A percentile compares a stretch with the other conserved stretches of the same genome.
phyloP scores from a whole-genome alignment of 2,329 filamentous ascomycete species.

The Arthrobotrys megalospora region DNA sequence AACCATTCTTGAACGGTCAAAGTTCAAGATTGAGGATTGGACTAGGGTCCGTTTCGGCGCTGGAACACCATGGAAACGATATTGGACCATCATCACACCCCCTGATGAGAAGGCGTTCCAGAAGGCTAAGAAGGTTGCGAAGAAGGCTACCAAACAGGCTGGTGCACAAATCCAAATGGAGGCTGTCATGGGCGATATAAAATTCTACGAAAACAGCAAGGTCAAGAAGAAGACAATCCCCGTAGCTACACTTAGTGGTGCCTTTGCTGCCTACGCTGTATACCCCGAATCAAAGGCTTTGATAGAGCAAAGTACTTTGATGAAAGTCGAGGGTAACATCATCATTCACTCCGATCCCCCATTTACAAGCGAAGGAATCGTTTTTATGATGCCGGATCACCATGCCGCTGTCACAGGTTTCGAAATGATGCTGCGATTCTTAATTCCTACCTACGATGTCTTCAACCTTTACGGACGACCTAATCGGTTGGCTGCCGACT shows the following conservation, averaged over 20 bases:
- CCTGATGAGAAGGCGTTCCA: conserved; percentile 93
- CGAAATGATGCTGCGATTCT: conserved; percentile 91
- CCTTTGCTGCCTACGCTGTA: conserved; percentile 92
- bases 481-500: conserved; percentile 86
- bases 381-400: conserved; percentile 97
- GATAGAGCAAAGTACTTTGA: conserved; percentile 91
- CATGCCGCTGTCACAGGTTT: conserved; percentile 94
- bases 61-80: conserved; percentile 94
- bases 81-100: conserved; percentile 94
- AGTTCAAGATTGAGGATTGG: conserved; percentile 88
- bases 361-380: conserved; percentile 88
- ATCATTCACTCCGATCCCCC: conserved; percentile 86
- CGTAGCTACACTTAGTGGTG: conserved; percentile 91
- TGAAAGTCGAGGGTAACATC: conserved; percentile 93
- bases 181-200: conserved; percentile 86
- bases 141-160: conserved; percentile 81
- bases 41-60: conserved; percentile 94
- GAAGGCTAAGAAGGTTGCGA: conserved; percentile 84
- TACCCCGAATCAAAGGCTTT: conserved; percentile 95
- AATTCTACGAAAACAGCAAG: conserved; percentile 89
- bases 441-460: conserved; percentile 94
- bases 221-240: conserved; percentile 92
- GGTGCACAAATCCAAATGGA: conserved; percentile 81
- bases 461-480: conserved; percentile 94
- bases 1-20: conserved; percentile 85